These are phyloP conservation scores for Ceriops tagal DNA, from an alignment of 345 rosid species.

Conservation along the genomic window DNA sequence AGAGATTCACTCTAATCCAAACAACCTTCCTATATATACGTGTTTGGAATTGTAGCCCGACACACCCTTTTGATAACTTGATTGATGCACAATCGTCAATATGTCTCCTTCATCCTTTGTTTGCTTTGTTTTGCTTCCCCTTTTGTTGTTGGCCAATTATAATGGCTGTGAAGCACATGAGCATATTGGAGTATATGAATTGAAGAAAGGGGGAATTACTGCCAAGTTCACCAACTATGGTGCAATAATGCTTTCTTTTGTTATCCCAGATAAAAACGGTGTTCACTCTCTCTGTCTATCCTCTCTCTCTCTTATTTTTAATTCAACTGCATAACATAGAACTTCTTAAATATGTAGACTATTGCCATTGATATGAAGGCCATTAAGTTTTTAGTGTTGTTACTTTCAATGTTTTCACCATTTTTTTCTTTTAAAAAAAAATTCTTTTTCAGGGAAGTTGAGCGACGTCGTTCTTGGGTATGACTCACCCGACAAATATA, in stretches of 20 bases:
- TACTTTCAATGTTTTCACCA: not conserved
- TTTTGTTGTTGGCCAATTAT: constrained; percentile 5
- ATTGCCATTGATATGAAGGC: too few relatives aligned
- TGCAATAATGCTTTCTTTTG: constrained; percentile 53
- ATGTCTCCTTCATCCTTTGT: not conserved
- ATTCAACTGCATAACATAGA: not conserved
- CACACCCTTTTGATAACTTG: too few relatives aligned
- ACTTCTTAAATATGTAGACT: too few relatives aligned
- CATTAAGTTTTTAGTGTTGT: not conserved
- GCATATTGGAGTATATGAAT: constrained; percentile 30
- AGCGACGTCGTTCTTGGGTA: constrained; percentile 57
- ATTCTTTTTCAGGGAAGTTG: constrained; percentile 38
- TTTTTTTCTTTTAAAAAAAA: not conserved
- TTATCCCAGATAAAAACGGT: constrained; percentile 61
- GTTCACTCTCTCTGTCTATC: not conserved
- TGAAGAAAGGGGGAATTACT: constrained; percentile 39
- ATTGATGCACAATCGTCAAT: too few relatives aligned
- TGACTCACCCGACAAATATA: constrained; percentile 36
- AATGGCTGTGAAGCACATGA: constrained; percentile 12
- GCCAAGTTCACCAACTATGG: constrained; percentile 57
- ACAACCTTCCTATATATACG: too few relatives aligned
- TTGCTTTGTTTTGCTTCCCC: constrained; percentile 6
- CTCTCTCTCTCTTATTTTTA: not conserved
- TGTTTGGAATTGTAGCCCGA: too few relatives aligned
- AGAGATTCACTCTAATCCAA: too few relatives aligned